Percentiles rank a stretch among this genome's conserved stretches.
Evolutionary conservation across 2,329 filamentous ascomycete species (phyloP).

Genomic region (Epichloe sibirici): DNA sequence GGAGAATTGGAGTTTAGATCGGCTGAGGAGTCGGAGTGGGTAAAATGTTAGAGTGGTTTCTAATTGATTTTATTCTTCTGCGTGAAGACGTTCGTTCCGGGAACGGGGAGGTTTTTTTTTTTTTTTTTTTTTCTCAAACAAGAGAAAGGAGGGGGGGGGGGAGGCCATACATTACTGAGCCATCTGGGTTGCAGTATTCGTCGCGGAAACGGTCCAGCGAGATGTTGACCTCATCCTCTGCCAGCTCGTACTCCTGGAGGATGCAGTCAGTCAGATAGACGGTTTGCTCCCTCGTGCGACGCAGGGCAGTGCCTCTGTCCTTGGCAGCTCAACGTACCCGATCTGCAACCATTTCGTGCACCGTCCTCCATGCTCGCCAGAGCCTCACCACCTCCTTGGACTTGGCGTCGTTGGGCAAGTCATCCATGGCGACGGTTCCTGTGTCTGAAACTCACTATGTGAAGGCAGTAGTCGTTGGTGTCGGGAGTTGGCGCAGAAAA

Average conservation of each 20-base stretch:
- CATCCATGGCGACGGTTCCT: conserved; percentile 22
- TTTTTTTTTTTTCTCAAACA: neutral
- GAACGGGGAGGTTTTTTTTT: neutral
- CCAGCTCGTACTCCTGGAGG: conserved; percentile 76
- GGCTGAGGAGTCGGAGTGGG: conserved; percentile 37
- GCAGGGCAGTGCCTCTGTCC: neutral
- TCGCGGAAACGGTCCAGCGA: conserved; percentile 68
- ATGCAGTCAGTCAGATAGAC: neutral
- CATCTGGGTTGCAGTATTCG: conserved; percentile 60
- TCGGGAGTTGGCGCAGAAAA: neutral
- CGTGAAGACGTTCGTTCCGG: no score
- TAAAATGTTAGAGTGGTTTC: neutral
- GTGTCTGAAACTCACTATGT: neutral
- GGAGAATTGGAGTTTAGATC: conserved; percentile 74
- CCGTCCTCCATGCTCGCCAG: conserved; percentile 89
- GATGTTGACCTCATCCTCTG: conserved; percentile 80
- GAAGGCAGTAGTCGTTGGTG: conserved; percentile 2
- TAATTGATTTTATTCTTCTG: neutral
- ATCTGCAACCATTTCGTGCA: conserved; percentile 90
- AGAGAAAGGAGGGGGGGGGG: neutral
- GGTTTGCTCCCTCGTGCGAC: neutral
- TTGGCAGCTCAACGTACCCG: conserved; percentile 45
- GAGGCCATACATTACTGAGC: conserved; percentile 59
- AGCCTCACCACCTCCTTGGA: conserved; percentile 51
- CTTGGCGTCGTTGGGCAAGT: conserved; percentile 36